Evolutionary conservation across 352 stramenopile species (phyloP).

Genomic region (Pythium graminicola): DNA sequence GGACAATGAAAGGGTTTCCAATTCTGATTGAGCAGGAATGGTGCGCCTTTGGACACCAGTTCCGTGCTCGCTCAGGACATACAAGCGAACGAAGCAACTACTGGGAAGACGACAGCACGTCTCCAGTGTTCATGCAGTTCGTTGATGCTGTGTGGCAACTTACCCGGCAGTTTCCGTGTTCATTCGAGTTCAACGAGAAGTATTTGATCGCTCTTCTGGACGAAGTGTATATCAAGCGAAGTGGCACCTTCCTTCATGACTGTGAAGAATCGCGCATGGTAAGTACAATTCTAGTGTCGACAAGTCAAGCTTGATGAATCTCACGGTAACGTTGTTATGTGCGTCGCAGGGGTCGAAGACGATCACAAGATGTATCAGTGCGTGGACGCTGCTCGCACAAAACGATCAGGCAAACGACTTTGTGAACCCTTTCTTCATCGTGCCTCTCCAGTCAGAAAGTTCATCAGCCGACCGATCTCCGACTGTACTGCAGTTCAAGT

Average conservation of each 20-base stretch:
- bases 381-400: constrained; percentile 51
- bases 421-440: constrained; percentile 74
- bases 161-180: constrained; percentile 93
- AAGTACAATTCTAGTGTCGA: constrained; percentile 3
- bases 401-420: constrained; percentile 44
- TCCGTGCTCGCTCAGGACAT: constrained; percentile 87
- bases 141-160: constrained; percentile 98
- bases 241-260: constrained; percentile 97
- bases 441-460: constrained; percentile 32
- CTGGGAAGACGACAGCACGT: constrained; percentile 94
- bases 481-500: constrained; percentile 75
- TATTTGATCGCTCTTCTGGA: constrained; percentile 92
- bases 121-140: constrained; percentile 99
- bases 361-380: constrained; percentile 48
- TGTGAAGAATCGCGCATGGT: constrained; percentile 87
- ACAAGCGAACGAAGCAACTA: constrained; percentile 59
- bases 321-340: background rate
- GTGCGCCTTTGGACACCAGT: constrained; percentile 98
- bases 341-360: constrained; percentile 45
- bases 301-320: background rate
- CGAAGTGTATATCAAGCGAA: constrained; percentile 95
- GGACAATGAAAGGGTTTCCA: constrained; percentile 94
- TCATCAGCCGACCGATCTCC: constrained; percentile 46
- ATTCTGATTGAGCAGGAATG: constrained; percentile 98
- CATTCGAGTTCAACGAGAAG: constrained; percentile 97